Conservation (phyloP, 176 grass and related monocot genomes). For the Carex myosuroides region DNA sequence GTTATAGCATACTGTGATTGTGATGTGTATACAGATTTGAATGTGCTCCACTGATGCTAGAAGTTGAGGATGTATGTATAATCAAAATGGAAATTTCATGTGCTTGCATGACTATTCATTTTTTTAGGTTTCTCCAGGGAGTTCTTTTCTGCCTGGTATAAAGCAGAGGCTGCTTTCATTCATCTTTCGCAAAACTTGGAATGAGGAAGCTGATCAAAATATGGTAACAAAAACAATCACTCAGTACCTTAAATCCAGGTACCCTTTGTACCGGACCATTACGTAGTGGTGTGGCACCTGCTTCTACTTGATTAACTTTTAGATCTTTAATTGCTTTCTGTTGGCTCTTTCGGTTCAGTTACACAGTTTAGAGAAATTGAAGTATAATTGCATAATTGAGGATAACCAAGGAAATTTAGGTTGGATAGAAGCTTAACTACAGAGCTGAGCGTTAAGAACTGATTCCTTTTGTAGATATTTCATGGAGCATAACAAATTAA, state of each 20-base stretch:
- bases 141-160: conserved; percentile 75
- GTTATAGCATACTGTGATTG: not conserved
- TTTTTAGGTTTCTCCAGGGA: conserved; percentile 41
- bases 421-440: not conserved
- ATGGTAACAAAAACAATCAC: conserved; percentile 31
- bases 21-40: not conserved
- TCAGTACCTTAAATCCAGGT: not conserved
- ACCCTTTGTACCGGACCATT: conserved; percentile 2
- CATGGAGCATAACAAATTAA: not conserved
- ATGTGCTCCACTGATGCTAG: not conserved
- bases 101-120: not conserved
- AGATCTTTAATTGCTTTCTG: not conserved
- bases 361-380: not conserved
- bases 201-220: conserved; percentile 66
- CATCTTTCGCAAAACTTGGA: conserved; percentile 88
- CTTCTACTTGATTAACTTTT: not conserved
- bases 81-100: not conserved
- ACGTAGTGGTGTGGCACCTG: not conserved
- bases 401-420: not conserved
- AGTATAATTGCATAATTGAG: not conserved
- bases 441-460: not conserved
- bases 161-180: conserved; percentile 88
- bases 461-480: not conserved
- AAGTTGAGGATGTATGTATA: not conserved
- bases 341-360: not conserved